A percentile compares a stretch with the other conserved stretches of the same genome.
Conservation (phyloP, 441 rosid genomes). For the Adansonia gregorii region DNA sequence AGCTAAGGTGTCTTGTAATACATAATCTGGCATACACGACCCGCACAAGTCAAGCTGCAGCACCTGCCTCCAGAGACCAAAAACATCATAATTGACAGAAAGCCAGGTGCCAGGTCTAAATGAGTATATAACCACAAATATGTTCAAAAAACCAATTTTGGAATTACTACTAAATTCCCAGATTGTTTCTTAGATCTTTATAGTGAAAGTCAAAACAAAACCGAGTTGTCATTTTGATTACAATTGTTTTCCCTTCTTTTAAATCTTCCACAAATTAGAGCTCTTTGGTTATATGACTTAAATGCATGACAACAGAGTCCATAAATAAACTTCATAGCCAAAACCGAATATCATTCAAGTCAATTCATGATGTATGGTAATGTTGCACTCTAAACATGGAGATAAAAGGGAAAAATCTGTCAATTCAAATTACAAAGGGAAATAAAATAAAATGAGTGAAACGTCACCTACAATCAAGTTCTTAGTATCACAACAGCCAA, state of each 20-base stretch:
- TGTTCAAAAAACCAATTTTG: background rate
- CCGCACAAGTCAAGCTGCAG: constrained; percentile 54
- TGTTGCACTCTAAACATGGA: no score
- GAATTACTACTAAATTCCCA: background rate
- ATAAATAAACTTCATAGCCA: no score
- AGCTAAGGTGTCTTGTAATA: constrained; percentile 34
- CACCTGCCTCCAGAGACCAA: constrained; percentile 36
- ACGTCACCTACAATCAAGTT: constrained; percentile 41
- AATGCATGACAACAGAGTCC: background rate
- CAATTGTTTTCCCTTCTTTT: constrained; percentile 2
- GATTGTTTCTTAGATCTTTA: background rate
- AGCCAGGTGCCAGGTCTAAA: constrained; percentile 5
- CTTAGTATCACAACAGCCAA: constrained; percentile 37
- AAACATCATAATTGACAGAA: constrained; percentile 17
- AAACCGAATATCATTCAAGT: background rate
- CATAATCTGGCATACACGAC: constrained; percentile 36
- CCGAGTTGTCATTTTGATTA: background rate
- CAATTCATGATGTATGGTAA: background rate
- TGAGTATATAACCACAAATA: background rate
- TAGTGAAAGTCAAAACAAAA: background rate
- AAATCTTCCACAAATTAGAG: background rate
- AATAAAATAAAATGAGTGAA: constrained; percentile 9
- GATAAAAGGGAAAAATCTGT: background rate
- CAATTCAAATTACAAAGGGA: background rate
- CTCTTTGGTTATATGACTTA: background rate